Conservation (phyloP, 352 stramenopile species). For the Phytopythium delawarense region DNA sequence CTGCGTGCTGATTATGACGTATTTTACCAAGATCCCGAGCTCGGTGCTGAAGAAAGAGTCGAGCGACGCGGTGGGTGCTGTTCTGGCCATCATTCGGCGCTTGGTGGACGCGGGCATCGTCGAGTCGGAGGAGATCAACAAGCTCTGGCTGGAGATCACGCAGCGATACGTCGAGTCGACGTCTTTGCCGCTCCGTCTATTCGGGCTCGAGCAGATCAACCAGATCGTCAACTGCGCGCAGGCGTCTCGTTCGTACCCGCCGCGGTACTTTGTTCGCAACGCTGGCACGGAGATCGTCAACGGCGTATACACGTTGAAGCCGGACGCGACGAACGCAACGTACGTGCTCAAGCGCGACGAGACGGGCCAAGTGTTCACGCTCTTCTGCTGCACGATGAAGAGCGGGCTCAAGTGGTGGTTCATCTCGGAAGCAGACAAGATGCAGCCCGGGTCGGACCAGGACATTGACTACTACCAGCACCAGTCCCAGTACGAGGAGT, state of each 20-base stretch:
- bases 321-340: conserved; percentile 52
- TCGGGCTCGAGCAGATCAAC: conserved; percentile 93
- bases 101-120: conserved; percentile 67
- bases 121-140: conserved; percentile 51
- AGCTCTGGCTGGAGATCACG: conserved; percentile 80
- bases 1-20: conserved; percentile 77
- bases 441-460: conserved; percentile 96
- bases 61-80: conserved; percentile 72
- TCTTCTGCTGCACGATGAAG: conserved; percentile 98
- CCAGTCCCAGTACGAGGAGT: conserved; percentile 93
- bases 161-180: conserved; percentile 87
- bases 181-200: conserved; percentile 91
- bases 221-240: conserved; percentile 89
- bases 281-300: conserved; percentile 93
- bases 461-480: conserved; percentile 99
- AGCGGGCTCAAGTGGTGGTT: conserved; percentile 99
- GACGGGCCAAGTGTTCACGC: conserved; percentile 83
- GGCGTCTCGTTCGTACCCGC: conserved; percentile 80
- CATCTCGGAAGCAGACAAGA: conserved; percentile 96
- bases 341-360: conserved; percentile 74
- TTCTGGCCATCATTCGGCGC: conserved; percentile 76
- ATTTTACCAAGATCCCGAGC: conserved; percentile 75
- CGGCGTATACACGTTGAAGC: conserved; percentile 89
- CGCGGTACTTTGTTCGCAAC: conserved; percentile 83
- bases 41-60: conserved; percentile 83